Evolutionary conservation across 768 basidiomycete genomes (phyloP).

Genomic region (Multifurca ochricompacta): DNA sequence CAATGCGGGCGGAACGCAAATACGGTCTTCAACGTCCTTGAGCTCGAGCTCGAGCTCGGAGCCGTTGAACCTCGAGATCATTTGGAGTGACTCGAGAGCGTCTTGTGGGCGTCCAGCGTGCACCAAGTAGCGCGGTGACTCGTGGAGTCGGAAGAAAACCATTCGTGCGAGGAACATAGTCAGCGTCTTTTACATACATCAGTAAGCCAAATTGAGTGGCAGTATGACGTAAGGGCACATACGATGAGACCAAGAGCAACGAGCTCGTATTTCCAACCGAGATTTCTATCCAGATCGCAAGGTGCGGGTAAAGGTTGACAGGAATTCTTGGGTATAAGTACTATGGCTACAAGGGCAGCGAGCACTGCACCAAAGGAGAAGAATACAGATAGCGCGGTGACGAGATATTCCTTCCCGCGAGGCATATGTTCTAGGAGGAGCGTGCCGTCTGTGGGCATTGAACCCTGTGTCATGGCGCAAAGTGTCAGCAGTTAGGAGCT

Average conservation of each 20-base stretch:
- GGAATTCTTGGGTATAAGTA: constrained; percentile 71
- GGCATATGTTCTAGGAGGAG: constrained; percentile 91
- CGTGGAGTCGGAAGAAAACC: constrained; percentile 84
- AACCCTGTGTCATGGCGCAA: constrained; percentile 51
- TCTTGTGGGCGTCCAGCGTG: constrained; percentile 80
- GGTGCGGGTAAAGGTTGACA: constrained; percentile 41
- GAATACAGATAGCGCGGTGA: constrained; percentile 90
- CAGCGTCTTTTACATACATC: constrained; percentile 51
- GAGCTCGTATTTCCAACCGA: constrained; percentile 87
- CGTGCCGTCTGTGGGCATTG: constrained; percentile 96
- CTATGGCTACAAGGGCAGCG: constrained; percentile 69
- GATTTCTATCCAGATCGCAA: constrained; percentile 70
- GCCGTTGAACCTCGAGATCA: constrained; percentile 85
- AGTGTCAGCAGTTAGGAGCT: neutral
- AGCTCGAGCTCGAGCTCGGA: constrained; percentile 57
- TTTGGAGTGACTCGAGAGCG: constrained; percentile 71
- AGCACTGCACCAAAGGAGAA: constrained; percentile 91
- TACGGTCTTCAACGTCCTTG: constrained; percentile 56
- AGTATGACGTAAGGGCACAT: constrained; percentile 30
- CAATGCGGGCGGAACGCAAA: constrained; percentile 18
- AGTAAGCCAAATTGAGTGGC: neutral
- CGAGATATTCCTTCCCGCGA: constrained; percentile 81
- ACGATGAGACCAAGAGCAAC: constrained; percentile 74
- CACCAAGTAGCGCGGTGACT: constrained; percentile 90
- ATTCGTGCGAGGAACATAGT: constrained; percentile 84